Percentiles rank a stretch among this genome's conserved stretches.
Conservation (phyloP, 192 early-diverging fungal genomes). For the Podila minutissima region DNA sequence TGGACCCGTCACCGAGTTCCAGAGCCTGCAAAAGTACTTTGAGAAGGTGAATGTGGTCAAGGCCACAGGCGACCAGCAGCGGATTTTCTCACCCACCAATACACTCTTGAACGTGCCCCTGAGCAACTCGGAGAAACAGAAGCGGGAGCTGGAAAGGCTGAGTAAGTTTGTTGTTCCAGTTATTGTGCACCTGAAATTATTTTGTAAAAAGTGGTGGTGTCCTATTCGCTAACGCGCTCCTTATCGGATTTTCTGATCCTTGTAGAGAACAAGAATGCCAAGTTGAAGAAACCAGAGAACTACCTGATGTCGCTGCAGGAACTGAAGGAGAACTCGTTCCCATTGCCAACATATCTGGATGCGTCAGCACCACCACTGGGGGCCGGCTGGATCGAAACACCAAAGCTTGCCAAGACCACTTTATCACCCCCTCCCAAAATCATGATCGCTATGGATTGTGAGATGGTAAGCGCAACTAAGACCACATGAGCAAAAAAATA, state of each 20-base stretch:
- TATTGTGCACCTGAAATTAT: not conserved
- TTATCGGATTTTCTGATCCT: not conserved
- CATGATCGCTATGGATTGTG: slow-evolving; percentile 69
- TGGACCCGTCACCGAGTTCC: slow-evolving; percentile 19
- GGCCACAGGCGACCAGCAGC: slow-evolving; percentile 37
- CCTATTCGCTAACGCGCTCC: not conserved
- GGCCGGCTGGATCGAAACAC: slow-evolving; percentile 60
- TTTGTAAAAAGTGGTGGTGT: not conserved
- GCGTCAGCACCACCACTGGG: slow-evolving; percentile 20
- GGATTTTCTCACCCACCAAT: slow-evolving; percentile 50
- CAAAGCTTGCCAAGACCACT: slow-evolving; percentile 23
- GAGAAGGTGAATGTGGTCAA: slow-evolving; percentile 48
- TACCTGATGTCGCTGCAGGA: slow-evolving; percentile 54
- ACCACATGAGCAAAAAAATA: too few species aligned
- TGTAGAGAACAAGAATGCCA: slow-evolving; percentile 21
- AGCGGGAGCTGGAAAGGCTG: slow-evolving; percentile 34
- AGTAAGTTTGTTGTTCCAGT: slow-evolving; percentile 13
- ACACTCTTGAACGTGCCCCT: slow-evolving; percentile 55
- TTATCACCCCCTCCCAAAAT: slow-evolving; percentile 42
- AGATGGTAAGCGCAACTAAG: slow-evolving; percentile 57
- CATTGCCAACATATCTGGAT: slow-evolving; percentile 53
- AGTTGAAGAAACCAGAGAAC: slow-evolving; percentile 49
- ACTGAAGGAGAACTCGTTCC: slow-evolving; percentile 53
- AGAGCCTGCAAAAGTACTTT: slow-evolving; percentile 23
- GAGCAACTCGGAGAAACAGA: slow-evolving; percentile 44